These are phyloP conservation scores for Pisolithus albus DNA, from an alignment of 768 basidiomycete species.

Conservation along the genomic window DNA sequence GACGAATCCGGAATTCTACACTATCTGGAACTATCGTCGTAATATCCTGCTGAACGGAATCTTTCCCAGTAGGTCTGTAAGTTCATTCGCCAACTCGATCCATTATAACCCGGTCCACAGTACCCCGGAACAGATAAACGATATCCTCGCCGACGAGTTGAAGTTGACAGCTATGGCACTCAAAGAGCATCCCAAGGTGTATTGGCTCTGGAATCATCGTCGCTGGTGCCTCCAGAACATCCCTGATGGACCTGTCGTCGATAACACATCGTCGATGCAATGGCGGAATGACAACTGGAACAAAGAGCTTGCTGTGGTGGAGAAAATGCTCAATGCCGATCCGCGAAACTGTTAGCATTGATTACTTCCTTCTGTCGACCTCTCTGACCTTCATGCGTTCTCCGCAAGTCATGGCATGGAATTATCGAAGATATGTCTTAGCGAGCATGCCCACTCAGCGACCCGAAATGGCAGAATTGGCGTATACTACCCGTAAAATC, in stretches of 20 bases:
- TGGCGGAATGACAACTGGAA: conserved; percentile 85
- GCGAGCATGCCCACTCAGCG: conserved; percentile 55
- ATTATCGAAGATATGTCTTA: conserved; percentile 85
- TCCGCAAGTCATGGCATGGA: conserved; percentile 83
- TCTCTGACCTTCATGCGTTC: conserved; percentile 3
- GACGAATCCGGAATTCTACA: conserved; percentile 93
- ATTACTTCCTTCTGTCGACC: not conserved
- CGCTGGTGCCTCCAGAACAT: conserved; percentile 90
- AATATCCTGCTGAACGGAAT: conserved; percentile 67
- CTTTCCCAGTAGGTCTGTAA: conserved; percentile 56
- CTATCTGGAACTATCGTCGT: conserved; percentile 92
- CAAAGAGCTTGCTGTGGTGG: conserved; percentile 78
- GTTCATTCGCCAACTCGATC: not conserved
- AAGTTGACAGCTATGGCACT: conserved; percentile 75
- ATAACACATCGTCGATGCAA: conserved; percentile 37
- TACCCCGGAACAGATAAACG: conserved; percentile 52
- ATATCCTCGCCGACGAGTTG: conserved; percentile 65
- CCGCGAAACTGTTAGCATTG: conserved; percentile 77
- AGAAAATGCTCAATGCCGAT: conserved; percentile 89
- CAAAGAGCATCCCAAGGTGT: conserved; percentile 86
- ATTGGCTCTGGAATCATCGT: conserved; percentile 99
- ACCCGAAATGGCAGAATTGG: conserved; percentile 62
- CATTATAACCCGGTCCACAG: conserved; percentile 32
- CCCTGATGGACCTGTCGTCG: conserved; percentile 59
- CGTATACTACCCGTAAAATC: conserved; percentile 86